Evolutionary conservation across 495 filamentous ascomycete species (phyloP).

Genomic region (Margaritispora aquatica): DNA sequence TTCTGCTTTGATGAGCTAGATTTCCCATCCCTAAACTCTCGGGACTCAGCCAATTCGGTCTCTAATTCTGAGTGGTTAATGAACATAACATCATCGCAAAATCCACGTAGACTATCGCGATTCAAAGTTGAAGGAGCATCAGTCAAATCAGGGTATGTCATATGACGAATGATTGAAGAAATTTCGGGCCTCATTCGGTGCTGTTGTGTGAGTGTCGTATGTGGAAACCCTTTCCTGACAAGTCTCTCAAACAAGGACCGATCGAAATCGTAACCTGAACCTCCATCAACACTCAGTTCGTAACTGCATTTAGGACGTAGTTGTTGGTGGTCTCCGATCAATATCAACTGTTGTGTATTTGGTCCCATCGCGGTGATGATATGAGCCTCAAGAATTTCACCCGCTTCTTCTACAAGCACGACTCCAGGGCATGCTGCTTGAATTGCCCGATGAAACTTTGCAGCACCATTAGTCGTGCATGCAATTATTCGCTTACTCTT

Average conservation of each 20-base stretch:
- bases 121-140: constrained; percentile 49
- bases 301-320: constrained; percentile 52
- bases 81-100: constrained; percentile 60
- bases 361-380: constrained; percentile 56
- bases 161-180: constrained; percentile 47
- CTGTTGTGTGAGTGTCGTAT: constrained; percentile 54
- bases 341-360: constrained; percentile 57
- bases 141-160: constrained; percentile 59
- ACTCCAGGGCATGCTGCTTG: constrained; percentile 44
- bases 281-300: constrained; percentile 57
- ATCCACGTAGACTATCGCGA: constrained; percentile 47
- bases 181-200: constrained; percentile 72
- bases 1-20: constrained; percentile 52
- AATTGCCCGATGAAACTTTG: constrained; percentile 52
- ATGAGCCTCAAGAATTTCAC: constrained; percentile 71
- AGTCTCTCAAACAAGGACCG: constrained; percentile 68
- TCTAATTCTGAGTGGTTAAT: constrained; percentile 57
- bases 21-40: constrained; percentile 43
- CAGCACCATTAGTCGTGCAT: constrained; percentile 71
- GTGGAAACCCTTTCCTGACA: constrained; percentile 46
- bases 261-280: constrained; percentile 65
- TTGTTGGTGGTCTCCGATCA: constrained; percentile 78
- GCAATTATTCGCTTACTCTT: constrained; percentile 57
- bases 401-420: constrained; percentile 70
- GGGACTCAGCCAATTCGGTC: constrained; percentile 29